Evolutionary conservation across 768 basidiomycete species (phyloP), one percentile per base, ranked within the genome.

Genomic region (Suillus paluster): DNA sequence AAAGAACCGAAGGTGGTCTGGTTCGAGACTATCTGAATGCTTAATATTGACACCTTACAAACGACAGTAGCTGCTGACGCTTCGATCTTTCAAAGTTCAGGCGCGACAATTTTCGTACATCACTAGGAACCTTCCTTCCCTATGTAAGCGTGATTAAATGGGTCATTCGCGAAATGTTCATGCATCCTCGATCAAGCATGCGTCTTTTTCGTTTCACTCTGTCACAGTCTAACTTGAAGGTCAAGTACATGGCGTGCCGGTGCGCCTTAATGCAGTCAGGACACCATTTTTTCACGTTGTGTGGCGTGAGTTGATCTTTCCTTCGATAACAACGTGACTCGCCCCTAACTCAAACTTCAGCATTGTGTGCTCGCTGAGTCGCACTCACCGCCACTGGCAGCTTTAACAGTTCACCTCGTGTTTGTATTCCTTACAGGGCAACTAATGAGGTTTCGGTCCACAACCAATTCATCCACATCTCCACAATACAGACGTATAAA

Each of bases 341-440:
- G 23, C 36, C 17, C 17, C 17, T 38, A 6, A 11, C 19, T n/a
- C 19, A 19, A 17, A 42, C 41, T 42, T n/a, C 42, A 44, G 21
- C 36, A 54, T 11, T 17, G 23, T 38, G 27, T 38, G 21, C 21
- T 21, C 21, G 34, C 21, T 17, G 21, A 36, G 34, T 21, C 14
- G 4, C 34, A 36, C 34, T 49, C 58, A 65, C 23, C 25, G 38
- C 54, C 64, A 56, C 39, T 57, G 34, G 21, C 46, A 53, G 42
- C 39, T 66, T 64, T 42, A 23, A 62, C 49, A 17, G 33, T 42
- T 60, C 19, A 67, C 67, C 73, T 74, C 73, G 71, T 73, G 72
- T 56, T 38, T 52, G 64, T 70, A 73, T 70, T 44, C 58, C 15
- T 44, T 61, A 39, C 36, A 41, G 34, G 54, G 54, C 21, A 30